These are phyloP conservation scores for Fusarium marasasianum DNA, from an alignment of 2,329 filamentous ascomycete genomes.

Conservation along the genomic window DNA sequence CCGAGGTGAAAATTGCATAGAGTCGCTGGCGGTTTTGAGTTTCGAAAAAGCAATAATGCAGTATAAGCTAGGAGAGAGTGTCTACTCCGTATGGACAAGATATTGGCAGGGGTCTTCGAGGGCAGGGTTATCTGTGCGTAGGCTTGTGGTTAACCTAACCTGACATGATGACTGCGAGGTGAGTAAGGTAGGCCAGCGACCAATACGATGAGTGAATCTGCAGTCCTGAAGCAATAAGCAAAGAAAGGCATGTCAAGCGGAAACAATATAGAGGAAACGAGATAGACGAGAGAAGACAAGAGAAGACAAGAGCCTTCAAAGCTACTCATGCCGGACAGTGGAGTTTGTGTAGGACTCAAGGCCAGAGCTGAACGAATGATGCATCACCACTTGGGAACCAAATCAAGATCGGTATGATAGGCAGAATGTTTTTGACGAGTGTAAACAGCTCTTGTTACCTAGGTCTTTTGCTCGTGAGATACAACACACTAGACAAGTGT, in stretches of 20 bases:
- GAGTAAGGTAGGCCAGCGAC: slow-evolving; percentile 23
- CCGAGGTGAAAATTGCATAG: slow-evolving; percentile 3
- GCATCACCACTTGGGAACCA: background rate
- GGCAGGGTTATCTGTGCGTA: slow-evolving; percentile 1
- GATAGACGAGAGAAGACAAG: background rate
- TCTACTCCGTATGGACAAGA: slow-evolving; percentile 3
- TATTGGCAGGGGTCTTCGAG: slow-evolving; percentile 3
- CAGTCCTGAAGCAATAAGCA: slow-evolving; percentile 16
- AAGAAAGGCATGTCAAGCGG: slow-evolving; percentile 7
- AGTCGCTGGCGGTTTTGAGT: slow-evolving; percentile 8
- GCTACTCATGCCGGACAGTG: slow-evolving; percentile 22
- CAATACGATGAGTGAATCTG: slow-evolving; percentile 6
- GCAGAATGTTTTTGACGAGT: background rate
- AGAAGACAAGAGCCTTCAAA: slow-evolving; percentile 15
- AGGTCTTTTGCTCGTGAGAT: background rate
- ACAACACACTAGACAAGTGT: background rate
- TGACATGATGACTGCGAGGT: slow-evolving; percentile 5
- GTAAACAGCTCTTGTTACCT: background rate
- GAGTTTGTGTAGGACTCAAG: slow-evolving; percentile 9
- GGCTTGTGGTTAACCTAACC: slow-evolving; percentile 3
- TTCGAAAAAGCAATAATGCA: slow-evolving; percentile 24
- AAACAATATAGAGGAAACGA: slow-evolving; percentile 21
- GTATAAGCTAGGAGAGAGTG: slow-evolving; percentile 32
- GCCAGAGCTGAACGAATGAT: background rate
- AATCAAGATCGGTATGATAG: background rate